Evolutionary conservation across 345 rosid species (phyloP).

Genomic region (Eucalyptus marginata): DNA sequence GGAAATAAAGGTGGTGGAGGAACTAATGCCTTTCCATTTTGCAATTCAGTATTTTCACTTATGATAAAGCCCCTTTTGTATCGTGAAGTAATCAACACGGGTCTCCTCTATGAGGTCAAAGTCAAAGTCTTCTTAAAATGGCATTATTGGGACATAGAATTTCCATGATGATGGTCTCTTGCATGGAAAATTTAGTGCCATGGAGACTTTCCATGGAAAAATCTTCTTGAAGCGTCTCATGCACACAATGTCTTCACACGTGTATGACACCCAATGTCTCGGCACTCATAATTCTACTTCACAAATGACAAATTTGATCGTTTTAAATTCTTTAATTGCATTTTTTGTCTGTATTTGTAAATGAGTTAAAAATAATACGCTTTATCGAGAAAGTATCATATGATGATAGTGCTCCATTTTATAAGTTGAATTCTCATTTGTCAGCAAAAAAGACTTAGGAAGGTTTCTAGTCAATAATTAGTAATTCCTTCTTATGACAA

Average conservation of each 20-base stretch:
- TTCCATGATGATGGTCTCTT: not conserved
- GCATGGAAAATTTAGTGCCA: not conserved
- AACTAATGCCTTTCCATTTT: no score
- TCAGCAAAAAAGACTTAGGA: no score
- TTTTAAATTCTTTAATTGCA: not conserved
- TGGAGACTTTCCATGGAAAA: not conserved
- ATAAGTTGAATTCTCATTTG: no score
- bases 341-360: not conserved
- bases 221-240: not conserved
- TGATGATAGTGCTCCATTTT: not conserved
- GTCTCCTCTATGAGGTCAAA: accelerated
- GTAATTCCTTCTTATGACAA: not conserved
- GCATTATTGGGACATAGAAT: not conserved
- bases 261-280: not conserved
- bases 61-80: not conserved
- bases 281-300: not conserved
- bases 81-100: not conserved
- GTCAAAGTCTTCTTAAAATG: not conserved
- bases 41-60: no score
- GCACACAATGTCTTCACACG: not conserved
- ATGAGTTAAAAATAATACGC: accelerated
- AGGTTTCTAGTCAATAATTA: not conserved
- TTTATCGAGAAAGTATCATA: no score
- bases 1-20: no score
- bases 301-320: not conserved